These are phyloP conservation scores for Euphrasia arctica DNA, from an alignment of 305 asterid species.

Conservation along the genomic window DNA sequence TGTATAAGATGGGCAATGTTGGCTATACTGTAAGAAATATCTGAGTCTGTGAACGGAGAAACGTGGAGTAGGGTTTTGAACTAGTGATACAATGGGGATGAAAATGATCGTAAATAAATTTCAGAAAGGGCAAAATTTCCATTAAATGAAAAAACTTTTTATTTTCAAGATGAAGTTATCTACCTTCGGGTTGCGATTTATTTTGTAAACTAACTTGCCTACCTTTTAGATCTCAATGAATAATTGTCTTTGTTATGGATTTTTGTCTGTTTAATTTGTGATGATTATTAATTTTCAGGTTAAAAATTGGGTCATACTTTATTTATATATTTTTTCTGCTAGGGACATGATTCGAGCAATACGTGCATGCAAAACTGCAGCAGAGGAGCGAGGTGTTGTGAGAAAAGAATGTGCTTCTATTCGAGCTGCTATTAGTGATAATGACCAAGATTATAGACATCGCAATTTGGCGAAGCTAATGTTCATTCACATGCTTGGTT, in stretches of 20 bases:
- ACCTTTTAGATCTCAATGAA: slow-evolving; percentile 2
- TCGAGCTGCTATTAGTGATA: slow-evolving; percentile 90
- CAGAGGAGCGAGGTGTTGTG: slow-evolving; percentile 96
- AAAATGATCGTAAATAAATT: not conserved
- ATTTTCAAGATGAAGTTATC: too few relatives aligned
- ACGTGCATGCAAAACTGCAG: slow-evolving; percentile 98
- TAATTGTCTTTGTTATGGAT: slow-evolving; percentile 4
- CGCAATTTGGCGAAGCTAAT: slow-evolving; percentile 98
- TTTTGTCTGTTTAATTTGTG: slow-evolving; percentile 14
- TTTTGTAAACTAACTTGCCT: not conserved
- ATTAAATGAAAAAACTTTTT: not conserved
- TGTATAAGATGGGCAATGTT: not conserved
- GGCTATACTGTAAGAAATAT: not conserved
- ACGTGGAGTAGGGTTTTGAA: not conserved
- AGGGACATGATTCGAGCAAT: slow-evolving; percentile 99
- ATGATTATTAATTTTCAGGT: not conserved
- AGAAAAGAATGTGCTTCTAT: slow-evolving; percentile 99
- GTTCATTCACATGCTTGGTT: slow-evolving; percentile 99
- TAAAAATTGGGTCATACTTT: slow-evolving; percentile 2
- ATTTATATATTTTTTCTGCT: slow-evolving; percentile 28
- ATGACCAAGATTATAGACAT: slow-evolving; percentile 86
- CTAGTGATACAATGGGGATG: not conserved
- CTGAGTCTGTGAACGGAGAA: not conserved
- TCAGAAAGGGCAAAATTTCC: not conserved
- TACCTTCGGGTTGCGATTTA: not conserved